A percentile compares a stretch with the other conserved stretches of the same genome.
These are phyloP conservation scores for Metschnikowia orientalis DNA, from an alignment of 805 yeast genomes.

Conservation along the genomic window DNA sequence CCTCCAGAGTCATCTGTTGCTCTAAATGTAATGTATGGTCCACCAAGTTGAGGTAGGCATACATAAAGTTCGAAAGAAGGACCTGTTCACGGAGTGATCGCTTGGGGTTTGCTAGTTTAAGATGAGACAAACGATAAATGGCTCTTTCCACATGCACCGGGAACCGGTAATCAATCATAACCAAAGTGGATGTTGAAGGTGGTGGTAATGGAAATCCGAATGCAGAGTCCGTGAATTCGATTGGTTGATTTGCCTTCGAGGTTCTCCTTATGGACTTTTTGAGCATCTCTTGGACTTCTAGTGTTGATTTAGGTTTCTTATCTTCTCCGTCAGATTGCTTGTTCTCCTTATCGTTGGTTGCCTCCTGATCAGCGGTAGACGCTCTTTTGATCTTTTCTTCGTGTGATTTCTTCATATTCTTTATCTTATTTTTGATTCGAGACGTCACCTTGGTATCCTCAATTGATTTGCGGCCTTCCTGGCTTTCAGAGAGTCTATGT, in stretches of 20 bases:
- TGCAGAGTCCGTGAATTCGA: slow-evolving; percentile 65
- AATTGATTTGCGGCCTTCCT: slow-evolving; percentile 6
- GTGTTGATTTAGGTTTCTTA: slow-evolving; percentile 30
- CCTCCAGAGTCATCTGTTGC: slow-evolving; percentile 46
- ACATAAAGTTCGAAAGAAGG: slow-evolving; percentile 91
- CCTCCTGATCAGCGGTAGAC: background rate
- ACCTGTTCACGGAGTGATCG: slow-evolving; percentile 91
- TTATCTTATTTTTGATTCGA: slow-evolving; percentile 16
- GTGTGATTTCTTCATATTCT: slow-evolving; percentile 14
- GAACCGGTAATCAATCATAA: slow-evolving; percentile 80
- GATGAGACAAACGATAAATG: slow-evolving; percentile 84
- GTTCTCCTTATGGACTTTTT: slow-evolving; percentile 39
- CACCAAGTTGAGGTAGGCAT: slow-evolving; percentile 89
- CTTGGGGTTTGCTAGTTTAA: slow-evolving; percentile 91
- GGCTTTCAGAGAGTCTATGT: background rate
- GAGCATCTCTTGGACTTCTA: slow-evolving; percentile 41
- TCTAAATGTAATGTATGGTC: slow-evolving; percentile 79
- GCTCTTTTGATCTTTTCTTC: slow-evolving; percentile 10
- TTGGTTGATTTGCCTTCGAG: slow-evolving; percentile 43
- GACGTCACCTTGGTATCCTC: slow-evolving; percentile 13
- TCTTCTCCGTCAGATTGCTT: slow-evolving; percentile 13
- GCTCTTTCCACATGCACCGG: slow-evolving; percentile 97
- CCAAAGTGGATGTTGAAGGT: slow-evolving; percentile 66
- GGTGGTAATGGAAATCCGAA: slow-evolving; percentile 87
- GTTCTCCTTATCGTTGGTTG: background rate